Evolutionary conservation across 331 rosid species (phyloP).

Genomic region (Quercus phellos): DNA sequence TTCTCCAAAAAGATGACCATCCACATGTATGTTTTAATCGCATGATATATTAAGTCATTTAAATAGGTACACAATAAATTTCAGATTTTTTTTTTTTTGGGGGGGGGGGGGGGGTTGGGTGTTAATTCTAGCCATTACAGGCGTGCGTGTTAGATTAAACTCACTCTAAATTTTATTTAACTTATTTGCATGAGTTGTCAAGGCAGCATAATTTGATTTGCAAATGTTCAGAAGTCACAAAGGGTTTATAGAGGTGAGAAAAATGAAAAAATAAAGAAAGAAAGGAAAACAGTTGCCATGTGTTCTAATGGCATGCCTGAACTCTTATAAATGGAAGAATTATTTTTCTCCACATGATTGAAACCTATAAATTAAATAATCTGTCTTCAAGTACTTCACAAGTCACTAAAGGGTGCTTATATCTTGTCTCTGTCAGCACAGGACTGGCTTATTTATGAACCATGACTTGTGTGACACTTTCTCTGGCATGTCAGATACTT

Average conservation of each 20-base stretch:
- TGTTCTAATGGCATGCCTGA: neutral
- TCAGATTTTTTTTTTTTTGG: too few relatives aligned
- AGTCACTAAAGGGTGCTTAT: neutral
- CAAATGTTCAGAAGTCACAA: neutral
- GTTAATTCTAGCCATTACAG: too few relatives aligned
- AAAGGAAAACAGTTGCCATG: neutral
- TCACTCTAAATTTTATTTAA: too few relatives aligned
- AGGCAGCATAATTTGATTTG: too few relatives aligned
- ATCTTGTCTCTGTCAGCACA: neutral
- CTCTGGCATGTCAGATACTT: neutral
- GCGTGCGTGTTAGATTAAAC: too few relatives aligned
- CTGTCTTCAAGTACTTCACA: neutral
- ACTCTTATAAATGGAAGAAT: neutral
- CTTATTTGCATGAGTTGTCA: too few relatives aligned
- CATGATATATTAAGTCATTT: too few relatives aligned
- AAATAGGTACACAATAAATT: too few relatives aligned
- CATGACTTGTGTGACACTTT: neutral
- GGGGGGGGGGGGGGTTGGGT: too few relatives aligned
- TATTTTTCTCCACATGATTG: neutral
- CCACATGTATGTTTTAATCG: too few relatives aligned
- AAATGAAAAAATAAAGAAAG: neutral
- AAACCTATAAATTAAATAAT: neutral
- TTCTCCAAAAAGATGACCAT: too few relatives aligned
- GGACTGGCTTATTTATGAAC: neutral
- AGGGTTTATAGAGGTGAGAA: neutral